phyloP scores from a whole-genome alignment of 495 filamentous ascomycete genomes.

The Xylaria castorea region DNA sequence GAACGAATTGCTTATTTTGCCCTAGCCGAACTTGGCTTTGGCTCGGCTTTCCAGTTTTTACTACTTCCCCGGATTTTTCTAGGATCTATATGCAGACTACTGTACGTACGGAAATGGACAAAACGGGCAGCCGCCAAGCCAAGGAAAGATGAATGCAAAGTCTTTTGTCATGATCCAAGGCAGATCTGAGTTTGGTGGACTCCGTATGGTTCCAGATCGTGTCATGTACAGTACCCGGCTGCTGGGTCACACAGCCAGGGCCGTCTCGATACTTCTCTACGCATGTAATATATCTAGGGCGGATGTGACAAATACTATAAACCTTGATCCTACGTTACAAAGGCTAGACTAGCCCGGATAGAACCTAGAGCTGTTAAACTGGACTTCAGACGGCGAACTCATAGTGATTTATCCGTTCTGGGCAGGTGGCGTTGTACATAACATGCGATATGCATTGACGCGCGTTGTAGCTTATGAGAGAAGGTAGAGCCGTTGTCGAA shows the following conservation, averaged over 20 bases:
- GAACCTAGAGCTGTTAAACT: neutral
- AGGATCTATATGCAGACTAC: neutral
- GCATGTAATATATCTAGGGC: neutral
- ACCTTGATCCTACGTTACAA: neutral
- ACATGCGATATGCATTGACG: neutral
- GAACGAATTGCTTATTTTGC: neutral
- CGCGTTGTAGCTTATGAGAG: neutral
- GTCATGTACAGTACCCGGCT: neutral
- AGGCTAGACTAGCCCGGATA: neutral
- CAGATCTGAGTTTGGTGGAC: neutral
- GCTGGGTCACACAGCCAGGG: neutral
- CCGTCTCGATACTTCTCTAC: neutral
- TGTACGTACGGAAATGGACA: neutral
- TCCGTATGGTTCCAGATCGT: neutral
- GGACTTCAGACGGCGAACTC: neutral
- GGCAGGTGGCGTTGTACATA: slow-evolving; percentile 11
- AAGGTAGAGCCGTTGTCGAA: neutral
- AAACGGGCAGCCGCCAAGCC: neutral
- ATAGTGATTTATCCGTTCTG: neutral
- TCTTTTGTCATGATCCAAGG: neutral
- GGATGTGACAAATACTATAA: neutral
- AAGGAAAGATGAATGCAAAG: neutral
- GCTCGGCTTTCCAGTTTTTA: neutral
- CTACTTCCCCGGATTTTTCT: neutral
- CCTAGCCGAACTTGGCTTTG: neutral